Conservation (phyloP, 257 asterid species). For the Nicotiana attenuata region DNA sequence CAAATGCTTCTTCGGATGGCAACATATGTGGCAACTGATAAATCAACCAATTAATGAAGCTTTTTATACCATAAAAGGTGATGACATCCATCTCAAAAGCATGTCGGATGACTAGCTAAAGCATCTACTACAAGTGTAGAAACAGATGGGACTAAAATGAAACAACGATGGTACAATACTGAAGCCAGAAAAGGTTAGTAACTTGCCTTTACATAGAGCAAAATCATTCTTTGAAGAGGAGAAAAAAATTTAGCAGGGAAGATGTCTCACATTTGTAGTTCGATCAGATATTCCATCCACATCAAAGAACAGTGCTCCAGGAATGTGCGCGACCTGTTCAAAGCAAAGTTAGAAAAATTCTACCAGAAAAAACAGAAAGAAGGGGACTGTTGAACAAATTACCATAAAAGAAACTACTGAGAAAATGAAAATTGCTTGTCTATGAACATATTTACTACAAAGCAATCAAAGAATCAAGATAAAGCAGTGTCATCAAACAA, state of each 20-base stretch:
- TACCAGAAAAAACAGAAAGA: not conserved
- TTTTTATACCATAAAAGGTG: not conserved
- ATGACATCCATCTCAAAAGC: conserved; percentile 10
- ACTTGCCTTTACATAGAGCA: not conserved
- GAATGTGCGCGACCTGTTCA: conserved; percentile 85
- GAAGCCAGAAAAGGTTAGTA: not conserved
- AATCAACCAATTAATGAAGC: conserved; percentile 13
- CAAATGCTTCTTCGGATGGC: conserved; percentile 95
- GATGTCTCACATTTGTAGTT: conserved; percentile 57
- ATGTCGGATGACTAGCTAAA: not conserved
- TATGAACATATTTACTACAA: not conserved
- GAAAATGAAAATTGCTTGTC: not conserved
- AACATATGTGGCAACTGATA: conserved; percentile 95
- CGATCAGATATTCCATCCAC: conserved; percentile 82
- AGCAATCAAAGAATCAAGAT: not conserved
- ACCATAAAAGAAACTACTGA: not conserved
- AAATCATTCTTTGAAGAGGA: not conserved
- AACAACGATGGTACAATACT: not conserved
- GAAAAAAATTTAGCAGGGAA: not conserved
- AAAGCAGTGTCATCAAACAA: not conserved
- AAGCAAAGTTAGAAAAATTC: conserved; percentile 5
- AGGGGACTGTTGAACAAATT: not conserved
- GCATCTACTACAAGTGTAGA: not conserved
- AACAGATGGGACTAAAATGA: not conserved
- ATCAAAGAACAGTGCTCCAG: conserved; percentile 94